Evolutionary conservation across 108 stramenopile genomes (phyloP).

Genomic region (Cyclostephanos tholiformis): DNA sequence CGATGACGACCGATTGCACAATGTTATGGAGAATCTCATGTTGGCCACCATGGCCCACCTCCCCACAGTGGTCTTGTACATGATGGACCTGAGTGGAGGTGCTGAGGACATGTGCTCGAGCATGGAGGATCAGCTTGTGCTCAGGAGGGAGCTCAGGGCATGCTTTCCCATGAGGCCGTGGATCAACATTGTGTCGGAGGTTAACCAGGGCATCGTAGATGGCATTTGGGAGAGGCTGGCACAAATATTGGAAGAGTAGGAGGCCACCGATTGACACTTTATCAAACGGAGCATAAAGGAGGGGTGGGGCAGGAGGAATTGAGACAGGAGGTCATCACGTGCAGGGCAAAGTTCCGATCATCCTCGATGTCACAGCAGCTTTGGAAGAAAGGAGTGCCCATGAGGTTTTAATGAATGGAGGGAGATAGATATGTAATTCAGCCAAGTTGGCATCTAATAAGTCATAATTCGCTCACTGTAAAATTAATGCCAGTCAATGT

Average conservation of each 20-base stretch:
- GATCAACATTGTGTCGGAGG: slow-evolving; percentile 94
- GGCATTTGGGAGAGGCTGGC: slow-evolving; percentile 72
- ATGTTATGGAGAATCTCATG: slow-evolving; percentile 97
- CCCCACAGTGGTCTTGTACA: slow-evolving; percentile 96
- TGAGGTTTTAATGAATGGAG: background rate
- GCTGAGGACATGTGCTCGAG: slow-evolving; percentile 90
- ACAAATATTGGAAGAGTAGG: slow-evolving; percentile 57
- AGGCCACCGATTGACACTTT: slow-evolving; percentile 55
- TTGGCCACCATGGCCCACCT: slow-evolving; percentile 94
- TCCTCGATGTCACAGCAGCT: slow-evolving; percentile 84
- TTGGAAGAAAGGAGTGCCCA: slow-evolving; percentile 58
- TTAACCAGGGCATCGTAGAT: slow-evolving; percentile 77
- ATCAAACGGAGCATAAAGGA: slow-evolving; percentile 78
- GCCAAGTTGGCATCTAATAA: too few species aligned
- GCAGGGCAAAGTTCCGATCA: slow-evolving; percentile 86
- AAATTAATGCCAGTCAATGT: too few species aligned
- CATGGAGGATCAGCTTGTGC: slow-evolving; percentile 82
- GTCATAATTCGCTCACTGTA: too few species aligned
- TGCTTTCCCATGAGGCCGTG: slow-evolving; percentile 93
- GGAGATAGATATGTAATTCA: too few species aligned
- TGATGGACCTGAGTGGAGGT: slow-evolving; percentile 92
- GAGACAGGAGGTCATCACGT: slow-evolving; percentile 78
- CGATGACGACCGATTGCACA: slow-evolving; percentile 69
- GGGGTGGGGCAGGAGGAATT: slow-evolving; percentile 73
- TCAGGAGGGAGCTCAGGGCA: slow-evolving; percentile 76